Conservation (phyloP, 176 grass and related monocot species). For the Triticum turgidum region DNA sequence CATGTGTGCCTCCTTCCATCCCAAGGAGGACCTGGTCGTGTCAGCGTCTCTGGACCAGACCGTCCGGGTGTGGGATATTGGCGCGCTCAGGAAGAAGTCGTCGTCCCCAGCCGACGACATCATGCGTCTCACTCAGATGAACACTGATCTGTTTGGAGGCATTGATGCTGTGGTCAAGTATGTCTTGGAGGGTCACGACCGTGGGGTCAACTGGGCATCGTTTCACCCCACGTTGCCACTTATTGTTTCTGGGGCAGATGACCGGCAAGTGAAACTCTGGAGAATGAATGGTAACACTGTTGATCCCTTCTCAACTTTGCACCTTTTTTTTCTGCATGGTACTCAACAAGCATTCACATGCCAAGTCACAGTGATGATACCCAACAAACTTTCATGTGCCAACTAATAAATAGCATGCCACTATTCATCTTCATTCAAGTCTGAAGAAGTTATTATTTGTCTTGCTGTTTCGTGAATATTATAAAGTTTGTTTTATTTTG, state of each 20-base stretch:
- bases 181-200: conserved; percentile 89
- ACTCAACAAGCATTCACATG: neutral
- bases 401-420: neutral
- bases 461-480: neutral
- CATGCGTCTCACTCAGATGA: conserved; percentile 78
- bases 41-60: conserved; percentile 90
- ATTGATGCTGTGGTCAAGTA: conserved; percentile 87
- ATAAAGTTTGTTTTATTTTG: neutral
- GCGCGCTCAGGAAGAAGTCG: conserved; percentile 66
- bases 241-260: conserved; percentile 88
- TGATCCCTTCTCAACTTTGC: neutral
- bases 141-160: conserved; percentile 88
- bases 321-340: neutral
- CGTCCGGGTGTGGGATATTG: conserved; percentile 86
- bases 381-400: neutral
- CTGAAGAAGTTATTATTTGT: neutral
- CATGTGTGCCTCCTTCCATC: conserved; percentile 92
- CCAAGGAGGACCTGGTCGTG: conserved; percentile 88
- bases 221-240: conserved; percentile 82
- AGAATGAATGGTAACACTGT: conserved; percentile 80
- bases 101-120: conserved; percentile 83
- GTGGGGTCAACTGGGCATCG: conserved; percentile 88
- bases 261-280: conserved; percentile 91
- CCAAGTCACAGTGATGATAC: neutral
- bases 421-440: neutral